These are phyloP conservation scores for Gossypium aridum DNA, from an alignment of 441 rosid genomes.

Conservation along the genomic window DNA sequence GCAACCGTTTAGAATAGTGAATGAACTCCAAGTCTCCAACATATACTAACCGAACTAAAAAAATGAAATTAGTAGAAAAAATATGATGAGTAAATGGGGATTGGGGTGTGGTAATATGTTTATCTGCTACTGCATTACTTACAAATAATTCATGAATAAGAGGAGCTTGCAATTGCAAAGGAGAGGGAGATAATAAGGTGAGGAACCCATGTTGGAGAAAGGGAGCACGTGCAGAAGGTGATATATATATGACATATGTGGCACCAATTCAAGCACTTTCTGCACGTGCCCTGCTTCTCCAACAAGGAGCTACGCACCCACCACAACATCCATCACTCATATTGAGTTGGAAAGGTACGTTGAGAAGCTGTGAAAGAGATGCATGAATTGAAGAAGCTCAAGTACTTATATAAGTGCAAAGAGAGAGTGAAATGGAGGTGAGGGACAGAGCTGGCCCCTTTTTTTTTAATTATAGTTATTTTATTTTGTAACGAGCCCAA, in stretches of 20 bases:
- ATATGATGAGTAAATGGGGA: background rate
- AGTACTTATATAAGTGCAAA: conserved; percentile 23
- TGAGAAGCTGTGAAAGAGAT: background rate
- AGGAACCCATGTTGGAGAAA: conserved; percentile 20
- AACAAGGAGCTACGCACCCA: conserved; percentile 60
- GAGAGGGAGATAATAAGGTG: background rate
- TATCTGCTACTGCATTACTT: background rate
- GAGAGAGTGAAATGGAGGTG: background rate
- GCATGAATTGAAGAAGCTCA: background rate
- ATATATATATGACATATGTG: background rate
- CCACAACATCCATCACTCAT: background rate
- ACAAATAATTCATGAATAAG: background rate
- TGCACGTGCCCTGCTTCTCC: conserved; percentile 99
- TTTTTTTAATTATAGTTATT: background rate
- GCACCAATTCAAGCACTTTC: conserved; percentile 12
- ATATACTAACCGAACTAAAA: background rate
- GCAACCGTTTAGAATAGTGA: background rate
- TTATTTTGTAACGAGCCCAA: background rate
- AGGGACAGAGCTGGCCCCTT: background rate
- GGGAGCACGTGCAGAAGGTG: conserved; percentile 15
- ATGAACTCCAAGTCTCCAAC: background rate
- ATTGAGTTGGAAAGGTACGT: background rate
- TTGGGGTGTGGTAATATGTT: background rate
- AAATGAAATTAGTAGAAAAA: background rate
- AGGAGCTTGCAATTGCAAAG: background rate